Percentiles rank a stretch among this genome's conserved stretches.
Conservation (phyloP, 225 moss, liverwort and hornwort genomes). For the Pseudoscleropodium purum region DNA sequence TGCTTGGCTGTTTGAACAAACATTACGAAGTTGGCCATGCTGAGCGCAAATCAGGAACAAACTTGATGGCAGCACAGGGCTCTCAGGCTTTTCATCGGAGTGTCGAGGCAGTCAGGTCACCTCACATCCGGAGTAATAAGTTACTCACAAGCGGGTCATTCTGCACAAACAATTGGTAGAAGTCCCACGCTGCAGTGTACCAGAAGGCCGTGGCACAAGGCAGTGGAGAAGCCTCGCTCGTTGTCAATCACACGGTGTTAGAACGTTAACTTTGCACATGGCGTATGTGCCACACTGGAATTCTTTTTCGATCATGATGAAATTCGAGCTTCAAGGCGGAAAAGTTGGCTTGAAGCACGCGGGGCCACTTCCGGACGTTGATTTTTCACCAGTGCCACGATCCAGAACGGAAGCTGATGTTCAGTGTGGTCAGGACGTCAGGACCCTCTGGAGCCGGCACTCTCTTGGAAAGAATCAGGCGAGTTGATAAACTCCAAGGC, state of each 20-base stretch:
- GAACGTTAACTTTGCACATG: constrained; percentile 1
- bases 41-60: not conserved
- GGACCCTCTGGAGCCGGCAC: not conserved
- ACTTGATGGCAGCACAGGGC: constrained; percentile 14
- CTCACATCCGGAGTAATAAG: not conserved
- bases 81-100: constrained; percentile 4
- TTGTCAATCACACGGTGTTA: constrained; percentile 28
- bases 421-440: not conserved
- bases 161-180: constrained; percentile 9
- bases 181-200: not conserved
- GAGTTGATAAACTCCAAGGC: constrained; percentile 10
- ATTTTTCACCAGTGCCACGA: not conserved
- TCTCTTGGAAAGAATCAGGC: not conserved
- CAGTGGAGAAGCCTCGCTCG: constrained; percentile 8
- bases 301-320: constrained; percentile 7
- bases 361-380: not conserved
- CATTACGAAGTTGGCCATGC: constrained; percentile 3
- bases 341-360: not conserved
- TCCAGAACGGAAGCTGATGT: constrained; percentile 3
- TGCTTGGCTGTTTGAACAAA: constrained; percentile 22
- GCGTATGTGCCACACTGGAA: constrained; percentile 1
- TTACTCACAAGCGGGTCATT: not conserved
- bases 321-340: not conserved
- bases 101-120: not conserved
- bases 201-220: not conserved